Percentiles rank a stretch among this genome's conserved stretches.
These are phyloP conservation scores for Aspergillus sp. DNA, from an alignment of 2,329 filamentous ascomycete species.

Conservation along the genomic window DNA sequence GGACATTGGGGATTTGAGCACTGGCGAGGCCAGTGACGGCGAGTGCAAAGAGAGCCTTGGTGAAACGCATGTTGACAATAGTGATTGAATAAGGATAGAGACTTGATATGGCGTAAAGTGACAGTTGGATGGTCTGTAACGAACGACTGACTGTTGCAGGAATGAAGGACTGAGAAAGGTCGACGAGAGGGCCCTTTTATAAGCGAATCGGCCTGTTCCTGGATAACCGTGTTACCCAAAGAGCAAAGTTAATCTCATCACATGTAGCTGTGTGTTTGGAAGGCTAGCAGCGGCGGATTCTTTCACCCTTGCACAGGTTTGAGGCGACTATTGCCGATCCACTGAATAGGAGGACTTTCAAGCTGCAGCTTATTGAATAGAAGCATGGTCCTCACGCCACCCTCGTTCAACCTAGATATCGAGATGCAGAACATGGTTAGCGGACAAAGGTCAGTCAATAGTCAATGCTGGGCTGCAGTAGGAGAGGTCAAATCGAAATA, in stretches of 20 bases:
- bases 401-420: neutral
- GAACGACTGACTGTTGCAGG: neutral
- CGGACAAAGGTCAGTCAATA: neutral
- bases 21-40: slow-evolving; percentile 39
- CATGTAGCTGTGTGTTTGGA: neutral
- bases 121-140: neutral
- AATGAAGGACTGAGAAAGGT: neutral
- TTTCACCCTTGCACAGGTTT: neutral
- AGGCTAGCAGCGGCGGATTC: neutral
- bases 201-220: neutral
- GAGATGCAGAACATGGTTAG: neutral
- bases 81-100: neutral
- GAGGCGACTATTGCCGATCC: neutral
- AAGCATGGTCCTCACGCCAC: neutral
- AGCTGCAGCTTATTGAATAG: neutral
- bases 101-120: neutral
- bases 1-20: slow-evolving; percentile 42
- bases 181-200: neutral
- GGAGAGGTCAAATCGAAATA: too few relatives aligned
- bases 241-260: neutral
- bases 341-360: neutral
- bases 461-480: neutral
- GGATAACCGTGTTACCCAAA: neutral
- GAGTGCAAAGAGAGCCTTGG: slow-evolving; percentile 27
- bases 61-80: slow-evolving; percentile 29